Conservation (phyloP, 202 grass and related monocot genomes). For the Carex sylvatica region DNA sequence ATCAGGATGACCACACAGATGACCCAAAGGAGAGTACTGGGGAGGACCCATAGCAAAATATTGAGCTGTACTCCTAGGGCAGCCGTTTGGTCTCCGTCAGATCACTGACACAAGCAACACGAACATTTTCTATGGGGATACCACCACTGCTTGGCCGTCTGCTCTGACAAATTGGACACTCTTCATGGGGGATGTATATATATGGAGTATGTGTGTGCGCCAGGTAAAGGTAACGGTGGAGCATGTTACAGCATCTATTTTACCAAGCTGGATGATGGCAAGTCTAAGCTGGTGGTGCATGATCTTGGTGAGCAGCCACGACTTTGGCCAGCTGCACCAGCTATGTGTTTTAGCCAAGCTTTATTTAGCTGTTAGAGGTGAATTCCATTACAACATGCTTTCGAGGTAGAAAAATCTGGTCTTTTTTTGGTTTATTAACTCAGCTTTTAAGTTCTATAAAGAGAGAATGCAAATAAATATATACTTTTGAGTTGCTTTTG, state of each 20-base stretch:
- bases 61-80: conserved; percentile 7
- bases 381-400: not conserved
- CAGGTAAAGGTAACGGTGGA: not conserved
- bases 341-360: conserved; percentile 15
- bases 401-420: not conserved
- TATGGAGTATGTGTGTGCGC: not conserved
- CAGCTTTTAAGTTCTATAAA: not conserved
- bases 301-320: not conserved
- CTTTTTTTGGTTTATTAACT: not conserved
- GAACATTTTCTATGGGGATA: not conserved
- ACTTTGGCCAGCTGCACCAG: not conserved
- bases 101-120: not conserved
- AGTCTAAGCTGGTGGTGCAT: not conserved
- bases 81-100: not conserved
- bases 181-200: not conserved
- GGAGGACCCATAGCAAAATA: not conserved
- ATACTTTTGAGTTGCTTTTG: too few relatives aligned
- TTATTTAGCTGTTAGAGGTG: not conserved
- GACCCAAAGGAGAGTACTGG: not conserved
- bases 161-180: not conserved
- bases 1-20: too few relatives aligned
- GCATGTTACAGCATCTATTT: not conserved
- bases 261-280: not conserved
- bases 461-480: too few relatives aligned
- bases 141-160: not conserved